Evolutionary conservation across 345 rosid genomes (phyloP).

Genomic region (Dovyalis caffra): DNA sequence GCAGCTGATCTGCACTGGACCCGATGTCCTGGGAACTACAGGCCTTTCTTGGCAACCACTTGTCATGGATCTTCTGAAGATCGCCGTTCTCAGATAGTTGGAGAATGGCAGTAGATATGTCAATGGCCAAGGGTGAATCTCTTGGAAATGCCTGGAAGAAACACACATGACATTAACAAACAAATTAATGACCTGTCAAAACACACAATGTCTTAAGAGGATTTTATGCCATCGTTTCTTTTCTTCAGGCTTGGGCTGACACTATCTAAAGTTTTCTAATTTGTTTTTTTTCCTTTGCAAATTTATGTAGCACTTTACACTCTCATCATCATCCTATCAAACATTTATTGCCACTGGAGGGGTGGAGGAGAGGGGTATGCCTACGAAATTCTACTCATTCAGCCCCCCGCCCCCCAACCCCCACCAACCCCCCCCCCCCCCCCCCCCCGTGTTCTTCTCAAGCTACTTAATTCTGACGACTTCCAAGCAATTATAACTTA

Average conservation of each 20-base stretch:
- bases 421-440: no score
- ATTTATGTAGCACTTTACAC: neutral
- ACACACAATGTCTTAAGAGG: neutral
- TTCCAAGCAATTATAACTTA: neutral
- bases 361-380: no score
- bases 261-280: neutral
- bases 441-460: no score
- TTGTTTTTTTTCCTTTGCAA: neutral
- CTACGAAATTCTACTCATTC: neutral
- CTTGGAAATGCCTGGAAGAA: slow-evolving; percentile 70
- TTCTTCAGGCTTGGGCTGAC: neutral
- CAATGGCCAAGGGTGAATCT: slow-evolving; percentile 81
- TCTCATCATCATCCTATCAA: neutral
- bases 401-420: no score
- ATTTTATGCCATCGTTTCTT: neutral
- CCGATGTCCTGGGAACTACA: slow-evolving; percentile 43
- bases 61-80: slow-evolving; percentile 70
- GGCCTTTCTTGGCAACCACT: slow-evolving; percentile 54
- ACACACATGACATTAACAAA: neutral
- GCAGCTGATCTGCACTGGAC: slow-evolving; percentile 62
- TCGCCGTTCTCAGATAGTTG: slow-evolving; percentile 74
- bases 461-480: neutral
- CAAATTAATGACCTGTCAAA: neutral
- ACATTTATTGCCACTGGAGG: no score
- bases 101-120: slow-evolving; percentile 88